Conservation (phyloP, 257 asterid genomes). For the Ajuga chamaepitys region DNA sequence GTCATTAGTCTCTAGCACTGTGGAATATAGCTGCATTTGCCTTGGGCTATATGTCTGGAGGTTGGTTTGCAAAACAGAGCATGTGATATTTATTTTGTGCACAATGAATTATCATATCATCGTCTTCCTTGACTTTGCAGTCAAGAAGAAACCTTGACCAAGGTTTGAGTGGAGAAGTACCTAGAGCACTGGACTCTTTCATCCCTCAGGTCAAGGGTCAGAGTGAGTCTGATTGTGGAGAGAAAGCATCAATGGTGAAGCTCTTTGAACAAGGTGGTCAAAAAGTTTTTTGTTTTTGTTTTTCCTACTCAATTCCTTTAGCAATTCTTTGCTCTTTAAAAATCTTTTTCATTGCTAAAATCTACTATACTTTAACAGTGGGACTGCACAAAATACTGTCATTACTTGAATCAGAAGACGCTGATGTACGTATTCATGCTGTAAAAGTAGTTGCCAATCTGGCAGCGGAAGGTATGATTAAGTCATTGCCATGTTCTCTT, state of each 20-base stretch:
- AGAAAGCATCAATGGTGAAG: slow-evolving; percentile 58
- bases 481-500: not conserved
- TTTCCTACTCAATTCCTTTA: not conserved
- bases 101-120: slow-evolving; percentile 1
- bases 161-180: slow-evolving; percentile 27
- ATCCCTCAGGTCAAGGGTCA: slow-evolving; percentile 47
- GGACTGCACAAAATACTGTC: slow-evolving; percentile 86
- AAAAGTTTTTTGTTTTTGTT: not conserved
- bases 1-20: not conserved
- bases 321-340: not conserved
- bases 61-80: not conserved
- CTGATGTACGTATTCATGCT: slow-evolving; percentile 88
- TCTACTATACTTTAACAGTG: slow-evolving; percentile 32
- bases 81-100: not conserved
- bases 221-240: slow-evolving; percentile 53
- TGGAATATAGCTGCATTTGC: not conserved
- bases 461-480: slow-evolving; percentile 79
- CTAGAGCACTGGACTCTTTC: slow-evolving; percentile 38
- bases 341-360: slow-evolving; percentile 16
- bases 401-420: slow-evolving; percentile 77
- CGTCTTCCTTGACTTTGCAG: slow-evolving; percentile 27
- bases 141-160: slow-evolving; percentile 63
- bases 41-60: not conserved
- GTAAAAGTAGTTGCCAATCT: slow-evolving; percentile 92
- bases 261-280: slow-evolving; percentile 81